Percentiles rank a stretch among this genome's conserved stretches.
Evolutionary conservation across 2,329 filamentous ascomycete species (phyloP).

Genomic region (Epichloe brachyelytri): DNA sequence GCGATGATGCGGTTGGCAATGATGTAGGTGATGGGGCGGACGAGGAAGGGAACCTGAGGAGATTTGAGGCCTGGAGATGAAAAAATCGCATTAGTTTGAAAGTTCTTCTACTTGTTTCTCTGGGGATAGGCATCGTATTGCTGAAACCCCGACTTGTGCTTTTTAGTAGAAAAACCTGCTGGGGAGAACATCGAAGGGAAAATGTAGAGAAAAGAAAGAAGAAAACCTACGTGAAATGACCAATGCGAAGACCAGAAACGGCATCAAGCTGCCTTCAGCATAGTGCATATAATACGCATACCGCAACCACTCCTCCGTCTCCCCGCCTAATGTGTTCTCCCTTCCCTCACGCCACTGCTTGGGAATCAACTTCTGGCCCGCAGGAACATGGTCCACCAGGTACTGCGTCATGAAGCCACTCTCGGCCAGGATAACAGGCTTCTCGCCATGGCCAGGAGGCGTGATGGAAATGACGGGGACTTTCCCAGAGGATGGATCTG

Average conservation of each 20-base stretch:
- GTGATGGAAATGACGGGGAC: slow-evolving; percentile 59
- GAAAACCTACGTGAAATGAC: slow-evolving; percentile 39
- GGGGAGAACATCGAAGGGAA: not conserved
- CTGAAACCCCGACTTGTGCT: not conserved
- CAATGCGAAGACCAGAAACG: slow-evolving; percentile 49
- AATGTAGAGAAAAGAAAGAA: not conserved
- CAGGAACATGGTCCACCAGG: slow-evolving; percentile 50
- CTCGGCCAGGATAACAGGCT: slow-evolving; percentile 60
- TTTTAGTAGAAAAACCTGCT: no score
- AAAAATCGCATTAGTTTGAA: not conserved
- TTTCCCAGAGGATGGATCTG: slow-evolving; percentile 78
- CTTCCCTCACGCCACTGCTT: slow-evolving; percentile 42
- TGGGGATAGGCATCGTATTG: not conserved
- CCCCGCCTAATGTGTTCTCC: slow-evolving; percentile 43
- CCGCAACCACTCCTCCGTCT: slow-evolving; percentile 47
- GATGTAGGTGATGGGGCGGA: slow-evolving; percentile 36
- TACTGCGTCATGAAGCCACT: slow-evolving; percentile 75
- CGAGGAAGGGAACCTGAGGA: slow-evolving; percentile 34
- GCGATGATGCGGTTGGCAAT: slow-evolving; percentile 29
- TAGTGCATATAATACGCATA: slow-evolving; percentile 69
- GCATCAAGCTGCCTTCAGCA: slow-evolving; percentile 73
- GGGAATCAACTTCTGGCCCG: slow-evolving; percentile 35
- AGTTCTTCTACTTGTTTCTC: not conserved
- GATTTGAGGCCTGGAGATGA: slow-evolving; percentile 27
- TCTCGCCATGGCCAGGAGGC: slow-evolving; percentile 20